Evolutionary conservation across 1,139 yeast species (phyloP), one percentile per base, ranked within the genome.

Genomic region (Geotrichum aggregatum): DNA sequence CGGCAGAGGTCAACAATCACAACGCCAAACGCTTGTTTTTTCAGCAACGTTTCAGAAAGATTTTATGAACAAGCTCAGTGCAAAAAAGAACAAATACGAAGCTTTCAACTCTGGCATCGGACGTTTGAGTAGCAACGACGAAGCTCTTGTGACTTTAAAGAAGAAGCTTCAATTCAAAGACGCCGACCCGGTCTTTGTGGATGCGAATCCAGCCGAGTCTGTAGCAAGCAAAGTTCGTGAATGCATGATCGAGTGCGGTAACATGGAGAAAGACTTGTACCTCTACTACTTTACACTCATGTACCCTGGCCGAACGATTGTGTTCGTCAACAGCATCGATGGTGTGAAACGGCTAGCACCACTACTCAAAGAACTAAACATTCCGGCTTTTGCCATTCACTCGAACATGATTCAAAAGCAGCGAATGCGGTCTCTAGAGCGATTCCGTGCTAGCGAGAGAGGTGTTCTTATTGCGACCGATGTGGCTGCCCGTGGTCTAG

Each of bases 401-500:
- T 89, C 98, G 1, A 84, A 91, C 24, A 92, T 94, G 98, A 79
- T 87, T 49, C 99, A 94, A 67, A 92, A 89, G 64, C 96, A 87
- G 66, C 82, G 99, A 65, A 73, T 94, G 62, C 78, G 92, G 61
- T 80, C 94, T 5, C 73, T 94, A 61, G 99, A 94, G 73, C 79
- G 63, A 67, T 76, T 62, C 74, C 71, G 56, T 54, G 75, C 71
- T n/a, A 63, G 63, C 19, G 65, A 69, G 5, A 75, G 58, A 1
- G 79, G 88, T 0, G 91, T 92, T 1, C 74, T 94, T 51, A 80
- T 94, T 51, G 96, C 98, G 0, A 88, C 98, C 1, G 99, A 92
- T 69, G 98, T 92, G 50, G 98, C 99, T 1, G 98, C 99, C 5
- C 81, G 99, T 74, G 99, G 99, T 56, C 76, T 94, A 56, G 99